Evolutionary conservation across 176 grass and related monocot genomes (phyloP), one percentile per base, ranked within the genome.

Genomic region (Echinochloa phyllopogon): DNA sequence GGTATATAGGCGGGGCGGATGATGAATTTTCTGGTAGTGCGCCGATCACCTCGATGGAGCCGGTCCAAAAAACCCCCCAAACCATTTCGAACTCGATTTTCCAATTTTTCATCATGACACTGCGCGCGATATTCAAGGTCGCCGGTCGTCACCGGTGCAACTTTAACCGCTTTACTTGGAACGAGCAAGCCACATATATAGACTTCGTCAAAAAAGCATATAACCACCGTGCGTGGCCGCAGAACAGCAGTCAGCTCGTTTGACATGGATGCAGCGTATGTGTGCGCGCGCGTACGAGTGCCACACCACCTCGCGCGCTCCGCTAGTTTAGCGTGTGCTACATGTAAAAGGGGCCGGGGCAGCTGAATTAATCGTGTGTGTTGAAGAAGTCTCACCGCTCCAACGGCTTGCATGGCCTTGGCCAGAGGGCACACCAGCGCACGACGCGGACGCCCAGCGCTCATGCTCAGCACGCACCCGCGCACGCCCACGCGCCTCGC

Each of bases 141-240:
- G 12, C 9, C 76, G 59, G 77, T 64, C 65, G 80, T 83, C 80
- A 53, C 48, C 14, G 49, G 71, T 84, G 84, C 89, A 80, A 53
- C 80, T 87, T 90, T 84, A 90, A 86, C 84, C 17, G 50, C 74
- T 90, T 86, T 86, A 49, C 79, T 72, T 59, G n/a, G 78, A 83
- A 90, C 44, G 78, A 83, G 87, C 44, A 51, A 69, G 20, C 68
- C 80, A 62, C 6, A 53, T 6, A 17, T 18, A 47, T 3, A 50
- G 21, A 79, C 84, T 78, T 49, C 1, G 89, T 87, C 80, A 90
- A 87, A 83, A 89, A 69, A 14, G 15, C 3, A 42, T n/a, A 23
- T 39, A 48, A 16, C 40, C 37, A 42, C 24, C 62, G 43, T 69
- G 47, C 43, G 43, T 69, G 47, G 36, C 63, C 57, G 16, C 23